These are phyloP conservation scores for Neofusicoccum sp. DNA, from an alignment of 2,329 filamentous ascomycete genomes.

Conservation along the genomic window DNA sequence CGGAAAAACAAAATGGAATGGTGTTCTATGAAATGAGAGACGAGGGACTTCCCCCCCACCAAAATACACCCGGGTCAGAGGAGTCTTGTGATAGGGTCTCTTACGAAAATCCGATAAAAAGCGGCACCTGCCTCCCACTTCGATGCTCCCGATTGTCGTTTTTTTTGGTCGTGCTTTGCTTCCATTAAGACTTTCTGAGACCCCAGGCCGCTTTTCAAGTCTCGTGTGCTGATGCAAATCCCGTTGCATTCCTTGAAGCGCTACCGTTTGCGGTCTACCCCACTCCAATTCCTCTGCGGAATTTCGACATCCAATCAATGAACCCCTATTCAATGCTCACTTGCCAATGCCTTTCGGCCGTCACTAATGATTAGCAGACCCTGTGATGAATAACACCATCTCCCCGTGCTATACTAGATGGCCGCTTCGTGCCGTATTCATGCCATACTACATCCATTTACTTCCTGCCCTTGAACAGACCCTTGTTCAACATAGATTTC, in stretches of 20 bases:
- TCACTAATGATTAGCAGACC: neutral
- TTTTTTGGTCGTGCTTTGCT: neutral
- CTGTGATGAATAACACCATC: too few species aligned
- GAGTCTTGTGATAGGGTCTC: conserved; percentile 11
- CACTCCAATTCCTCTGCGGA: conserved; percentile 20
- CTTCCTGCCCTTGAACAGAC: conserved; percentile 35
- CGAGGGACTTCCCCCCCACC: conserved; percentile 5
- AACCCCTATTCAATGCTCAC: conserved; percentile 24
- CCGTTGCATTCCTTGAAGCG: neutral
- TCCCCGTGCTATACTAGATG: too few species aligned
- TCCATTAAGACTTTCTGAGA: neutral
- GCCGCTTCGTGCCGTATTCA: too few species aligned
- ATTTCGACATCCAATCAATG: neutral
- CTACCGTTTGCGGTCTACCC: neutral
- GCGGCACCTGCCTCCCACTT: conserved; percentile 11
- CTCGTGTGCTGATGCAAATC: neutral
- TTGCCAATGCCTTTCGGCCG: conserved; percentile 27
- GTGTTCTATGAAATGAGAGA: conserved; percentile 15
- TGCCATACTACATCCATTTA: neutral
- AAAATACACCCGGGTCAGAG: conserved; percentile 14
- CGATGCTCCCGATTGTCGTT: neutral
- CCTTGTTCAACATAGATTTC: conserved; percentile 41
- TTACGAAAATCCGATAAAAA: conserved; percentile 16
- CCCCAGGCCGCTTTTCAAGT: neutral
- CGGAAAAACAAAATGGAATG: conserved; percentile 13